phyloP scores from a whole-genome alignment of 345 rosid genomes.

The Limnanthes douglasii region DNA sequence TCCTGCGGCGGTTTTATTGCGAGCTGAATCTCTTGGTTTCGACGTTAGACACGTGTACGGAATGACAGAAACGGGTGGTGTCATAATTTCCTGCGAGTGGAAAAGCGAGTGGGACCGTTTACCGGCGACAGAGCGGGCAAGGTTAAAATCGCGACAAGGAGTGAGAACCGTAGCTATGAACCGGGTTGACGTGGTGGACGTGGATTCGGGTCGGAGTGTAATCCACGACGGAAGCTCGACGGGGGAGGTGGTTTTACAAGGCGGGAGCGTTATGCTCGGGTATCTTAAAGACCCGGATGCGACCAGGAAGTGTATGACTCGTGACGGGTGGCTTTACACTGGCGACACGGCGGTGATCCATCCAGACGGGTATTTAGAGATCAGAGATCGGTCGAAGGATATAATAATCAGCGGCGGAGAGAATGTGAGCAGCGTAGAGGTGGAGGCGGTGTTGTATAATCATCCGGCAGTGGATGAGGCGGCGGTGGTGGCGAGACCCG shows the following conservation, averaged over 20 bases:
- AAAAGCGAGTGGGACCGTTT: constrained; percentile 35
- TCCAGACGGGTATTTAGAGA: constrained; percentile 41
- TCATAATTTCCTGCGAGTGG: constrained; percentile 37
- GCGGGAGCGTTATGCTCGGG: constrained; percentile 44
- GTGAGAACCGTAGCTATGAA: constrained; percentile 19
- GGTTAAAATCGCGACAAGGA: constrained; percentile 46
- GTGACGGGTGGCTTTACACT: constrained; percentile 41
- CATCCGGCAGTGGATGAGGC: constrained; percentile 47
- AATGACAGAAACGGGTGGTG: constrained; percentile 45
- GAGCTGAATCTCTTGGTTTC: constrained; percentile 36
- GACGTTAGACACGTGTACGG: constrained; percentile 43
- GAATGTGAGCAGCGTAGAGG: constrained; percentile 38
- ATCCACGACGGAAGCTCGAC: constrained; percentile 27
- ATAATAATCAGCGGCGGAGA: constrained; percentile 56
- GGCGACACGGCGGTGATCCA: constrained; percentile 58
- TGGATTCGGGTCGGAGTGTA: constrained; percentile 24
- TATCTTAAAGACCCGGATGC: constrained; percentile 38
- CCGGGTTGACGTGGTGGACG: constrained; percentile 29
- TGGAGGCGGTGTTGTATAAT: constrained; percentile 39
- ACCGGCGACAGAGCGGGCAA: constrained; percentile 20
- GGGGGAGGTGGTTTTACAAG: constrained; percentile 43
- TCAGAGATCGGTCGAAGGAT: constrained; percentile 50
- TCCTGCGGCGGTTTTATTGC: constrained; percentile 21
- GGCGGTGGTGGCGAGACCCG: constrained; percentile 50
- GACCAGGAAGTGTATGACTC: constrained; percentile 22